Evolutionary conservation across 2,329 filamentous ascomycete genomes (phyloP), one percentile per base, ranked within the genome.

Genomic region (Talaromyces sp.): DNA sequence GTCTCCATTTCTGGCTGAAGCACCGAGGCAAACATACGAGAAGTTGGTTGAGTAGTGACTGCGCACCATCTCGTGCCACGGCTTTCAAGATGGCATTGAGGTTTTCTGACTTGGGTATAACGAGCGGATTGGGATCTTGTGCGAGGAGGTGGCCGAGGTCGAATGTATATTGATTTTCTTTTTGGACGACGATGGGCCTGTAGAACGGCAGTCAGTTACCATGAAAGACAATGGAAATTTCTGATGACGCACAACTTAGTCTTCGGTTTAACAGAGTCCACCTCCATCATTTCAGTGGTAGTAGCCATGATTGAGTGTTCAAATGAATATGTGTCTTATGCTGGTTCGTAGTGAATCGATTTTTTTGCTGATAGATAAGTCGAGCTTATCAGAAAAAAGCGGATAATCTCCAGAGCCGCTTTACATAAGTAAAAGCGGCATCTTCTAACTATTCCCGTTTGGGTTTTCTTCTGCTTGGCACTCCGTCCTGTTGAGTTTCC

Each of bases 31-130:
- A n/a, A 38, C 64, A 45, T 58, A 66, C 64, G 45, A 99, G 88
- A 67, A 99, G 89, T 80, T 98, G 93, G 84, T 97, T 97, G 78
- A 99, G 88, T 66, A 99, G 88, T 34, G 88, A 89, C 81, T 99
- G 95, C 13, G 93, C 92, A 78, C 92, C 93, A 79, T 97, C 92
- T 73, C 93, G 91, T 64, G 95, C 93, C 25, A 89, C 87, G 47
- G 86, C 81, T 68, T 89, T 84, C 67, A 98, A 88, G 65, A 86
- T 85, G 31, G 83, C 81, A 78, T 97, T 92, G 68, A 89, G 79
- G 8, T 70, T 68, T 59, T 73, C 65, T 67, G 79, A 79, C 60
- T 78, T 79, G 71, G 85, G 80, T 68, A 88, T 79, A 58, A 85
- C 81, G 61, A 95, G 82, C 2, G 94, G 92, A 80, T 97, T 98